phyloP scores from a whole-genome alignment of 2,329 filamentous ascomycete genomes.

The Pseudopyricularia javanii region DNA sequence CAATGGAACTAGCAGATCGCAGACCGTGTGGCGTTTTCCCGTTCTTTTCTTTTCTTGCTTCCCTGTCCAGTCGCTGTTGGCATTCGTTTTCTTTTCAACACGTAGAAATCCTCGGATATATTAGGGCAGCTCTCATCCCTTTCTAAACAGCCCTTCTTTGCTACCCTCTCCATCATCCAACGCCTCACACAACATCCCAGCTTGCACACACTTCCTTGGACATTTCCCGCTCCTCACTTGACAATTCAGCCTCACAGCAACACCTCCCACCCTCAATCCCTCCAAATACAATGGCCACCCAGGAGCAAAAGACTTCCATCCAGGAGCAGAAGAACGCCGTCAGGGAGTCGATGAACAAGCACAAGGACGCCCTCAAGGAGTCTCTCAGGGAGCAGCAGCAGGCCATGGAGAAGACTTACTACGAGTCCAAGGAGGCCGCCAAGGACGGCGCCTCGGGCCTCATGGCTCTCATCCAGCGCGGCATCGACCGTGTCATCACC shows the following conservation, averaged over 20 bases:
- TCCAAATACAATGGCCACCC: neutral
- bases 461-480: conserved; percentile 27
- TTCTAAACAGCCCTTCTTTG: no score
- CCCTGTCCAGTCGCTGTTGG: neutral
- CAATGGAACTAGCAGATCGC: neutral
- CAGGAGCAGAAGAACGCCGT: neutral
- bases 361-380: neutral
- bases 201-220: no score
- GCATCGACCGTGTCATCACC: conserved; percentile 40
- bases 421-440: conserved; percentile 10
- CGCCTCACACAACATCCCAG: no score
- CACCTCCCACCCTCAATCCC: neutral
- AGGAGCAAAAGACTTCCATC: neutral
- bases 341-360: neutral
- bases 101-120: no score
- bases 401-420: neutral
- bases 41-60: neutral
- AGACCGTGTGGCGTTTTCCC: neutral
- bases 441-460: conserved; percentile 21
- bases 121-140: no score
- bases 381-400: neutral
- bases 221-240: neutral
- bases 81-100: neutral
- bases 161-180: no score
- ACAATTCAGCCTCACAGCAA: neutral